Evolutionary conservation across 2,329 filamentous ascomycete species (phyloP).

Genomic region (Monosporascus sp.): DNA sequence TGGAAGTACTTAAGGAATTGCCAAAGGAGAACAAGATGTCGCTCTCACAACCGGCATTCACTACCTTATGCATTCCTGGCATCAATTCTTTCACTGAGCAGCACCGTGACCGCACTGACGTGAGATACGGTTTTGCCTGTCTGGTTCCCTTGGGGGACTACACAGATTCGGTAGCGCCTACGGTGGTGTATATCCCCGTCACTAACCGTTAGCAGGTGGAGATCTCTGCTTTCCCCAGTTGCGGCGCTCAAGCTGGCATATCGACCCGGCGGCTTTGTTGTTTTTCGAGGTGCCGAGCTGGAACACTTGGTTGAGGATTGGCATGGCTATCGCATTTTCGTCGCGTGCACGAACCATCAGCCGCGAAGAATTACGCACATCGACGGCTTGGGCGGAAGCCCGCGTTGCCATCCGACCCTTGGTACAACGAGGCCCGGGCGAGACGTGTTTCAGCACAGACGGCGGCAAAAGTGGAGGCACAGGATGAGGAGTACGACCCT

Average conservation of each 20-base stretch:
- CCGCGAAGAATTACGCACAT: constrained; percentile 2
- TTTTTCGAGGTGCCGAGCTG: constrained; percentile 4
- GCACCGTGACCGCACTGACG: neutral
- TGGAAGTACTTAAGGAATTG: neutral
- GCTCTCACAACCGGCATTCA: neutral
- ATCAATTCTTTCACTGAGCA: neutral
- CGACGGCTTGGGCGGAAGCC: neutral
- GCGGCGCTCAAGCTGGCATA: constrained; percentile 1
- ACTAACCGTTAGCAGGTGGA: neutral
- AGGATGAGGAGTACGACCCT: neutral
- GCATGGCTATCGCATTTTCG: constrained; percentile 5
- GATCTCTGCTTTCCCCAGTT: constrained; percentile 4
- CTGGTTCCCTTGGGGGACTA: neutral
- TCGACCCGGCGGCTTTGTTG: constrained; percentile 1
- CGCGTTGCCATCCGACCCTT: neutral
- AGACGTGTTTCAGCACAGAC: neutral
- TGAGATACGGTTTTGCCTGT: neutral
- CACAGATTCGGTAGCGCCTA: neutral
- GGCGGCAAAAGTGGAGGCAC: neutral
- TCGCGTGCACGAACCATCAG: constrained; percentile 5
- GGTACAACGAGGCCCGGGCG: neutral
- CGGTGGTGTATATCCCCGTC: no score
- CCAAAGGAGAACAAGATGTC: neutral
- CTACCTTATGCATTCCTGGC: neutral
- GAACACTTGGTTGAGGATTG: constrained; percentile 5